phyloP scores from a whole-genome alignment of 2,329 filamentous ascomycete genomes.

The Cladosporium cucumerinum region DNA sequence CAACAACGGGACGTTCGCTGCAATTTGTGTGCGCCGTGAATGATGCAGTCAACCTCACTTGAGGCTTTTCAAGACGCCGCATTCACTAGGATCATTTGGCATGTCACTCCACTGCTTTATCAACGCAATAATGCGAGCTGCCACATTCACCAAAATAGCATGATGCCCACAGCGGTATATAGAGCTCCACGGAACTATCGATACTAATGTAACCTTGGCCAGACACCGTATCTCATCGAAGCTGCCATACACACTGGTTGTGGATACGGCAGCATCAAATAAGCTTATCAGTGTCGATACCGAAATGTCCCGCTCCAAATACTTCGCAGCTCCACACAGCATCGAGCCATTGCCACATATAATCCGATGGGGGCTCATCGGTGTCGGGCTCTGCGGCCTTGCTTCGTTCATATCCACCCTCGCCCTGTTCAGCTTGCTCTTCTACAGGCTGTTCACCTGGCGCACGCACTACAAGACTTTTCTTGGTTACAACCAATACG shows the following conservation, averaged over 20 bases:
- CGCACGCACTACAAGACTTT: slow-evolving; percentile 31
- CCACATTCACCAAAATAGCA: not conserved
- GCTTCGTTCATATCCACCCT: slow-evolving; percentile 31
- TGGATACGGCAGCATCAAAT: not conserved
- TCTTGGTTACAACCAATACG: slow-evolving; percentile 58
- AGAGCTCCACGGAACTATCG: not conserved
- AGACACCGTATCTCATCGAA: too few relatives aligned
- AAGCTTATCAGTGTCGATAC: not conserved
- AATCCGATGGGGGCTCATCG: slow-evolving; percentile 30
- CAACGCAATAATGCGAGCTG: not conserved
- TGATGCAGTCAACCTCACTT: not conserved
- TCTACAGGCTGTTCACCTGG: slow-evolving; percentile 31
- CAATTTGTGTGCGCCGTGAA: not conserved
- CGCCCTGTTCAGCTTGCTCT: slow-evolving; percentile 31
- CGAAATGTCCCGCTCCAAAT: slow-evolving; percentile 9
- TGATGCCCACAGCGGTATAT: not conserved
- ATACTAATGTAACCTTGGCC: not conserved
- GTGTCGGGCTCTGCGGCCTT: slow-evolving; percentile 29
- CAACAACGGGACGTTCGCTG: not conserved
- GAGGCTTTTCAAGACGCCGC: not conserved
- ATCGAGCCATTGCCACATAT: slow-evolving; percentile 20
- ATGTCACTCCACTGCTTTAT: not conserved
- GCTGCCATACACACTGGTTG: not conserved
- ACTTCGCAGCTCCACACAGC: slow-evolving; percentile 33
- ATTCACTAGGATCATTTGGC: not conserved